Percentiles rank a stretch among this genome's conserved stretches.
These are phyloP conservation scores for Coemansia sp. DNA, from an alignment of 192 early-diverging fungal species.

Conservation along the genomic window DNA sequence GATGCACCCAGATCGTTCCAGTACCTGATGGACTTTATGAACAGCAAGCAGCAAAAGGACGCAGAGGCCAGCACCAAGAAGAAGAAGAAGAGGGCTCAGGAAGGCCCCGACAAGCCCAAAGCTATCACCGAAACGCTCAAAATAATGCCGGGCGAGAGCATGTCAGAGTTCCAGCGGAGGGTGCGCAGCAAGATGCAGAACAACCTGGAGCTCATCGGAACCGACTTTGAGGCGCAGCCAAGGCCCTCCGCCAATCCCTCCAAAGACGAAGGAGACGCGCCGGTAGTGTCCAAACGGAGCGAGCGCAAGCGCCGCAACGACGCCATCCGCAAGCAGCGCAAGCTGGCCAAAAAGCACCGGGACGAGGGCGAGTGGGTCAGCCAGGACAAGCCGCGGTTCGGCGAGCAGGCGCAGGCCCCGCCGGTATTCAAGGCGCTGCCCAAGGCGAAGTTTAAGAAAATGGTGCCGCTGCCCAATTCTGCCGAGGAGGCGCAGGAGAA, in stretches of 20 bases:
- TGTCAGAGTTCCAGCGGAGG: constrained; percentile 33
- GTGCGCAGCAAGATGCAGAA: constrained; percentile 41
- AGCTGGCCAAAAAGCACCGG: constrained; percentile 27
- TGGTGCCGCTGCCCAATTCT: constrained; percentile 39
- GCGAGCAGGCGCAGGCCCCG: constrained; percentile 48
- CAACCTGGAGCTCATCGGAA: constrained; percentile 34
- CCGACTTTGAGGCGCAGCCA: not conserved
- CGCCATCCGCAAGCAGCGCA: constrained; percentile 28
- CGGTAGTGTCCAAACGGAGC: constrained; percentile 25
- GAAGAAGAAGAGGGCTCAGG: constrained; percentile 6
- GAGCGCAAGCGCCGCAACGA: constrained; percentile 34
- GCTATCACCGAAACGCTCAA: constrained; percentile 24
- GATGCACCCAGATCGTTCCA: constrained; percentile 48
- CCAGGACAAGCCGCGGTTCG: constrained; percentile 32
- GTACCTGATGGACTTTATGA: constrained; percentile 33
- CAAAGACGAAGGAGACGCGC: constrained; percentile 24
- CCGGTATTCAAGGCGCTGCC: constrained; percentile 46
- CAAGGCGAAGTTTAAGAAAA: constrained; percentile 44
- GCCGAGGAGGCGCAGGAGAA: constrained; percentile 22
- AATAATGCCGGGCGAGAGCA: constrained; percentile 40
- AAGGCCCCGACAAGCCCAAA: constrained; percentile 5
- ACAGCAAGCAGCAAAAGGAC: constrained; percentile 18
- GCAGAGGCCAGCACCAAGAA: constrained; percentile 15
- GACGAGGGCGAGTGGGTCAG: constrained; percentile 5
- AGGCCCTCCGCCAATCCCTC: constrained; percentile 16